phyloP scores from a whole-genome alignment of 2,329 filamentous ascomycete genomes.

The Xylariales sp. region DNA sequence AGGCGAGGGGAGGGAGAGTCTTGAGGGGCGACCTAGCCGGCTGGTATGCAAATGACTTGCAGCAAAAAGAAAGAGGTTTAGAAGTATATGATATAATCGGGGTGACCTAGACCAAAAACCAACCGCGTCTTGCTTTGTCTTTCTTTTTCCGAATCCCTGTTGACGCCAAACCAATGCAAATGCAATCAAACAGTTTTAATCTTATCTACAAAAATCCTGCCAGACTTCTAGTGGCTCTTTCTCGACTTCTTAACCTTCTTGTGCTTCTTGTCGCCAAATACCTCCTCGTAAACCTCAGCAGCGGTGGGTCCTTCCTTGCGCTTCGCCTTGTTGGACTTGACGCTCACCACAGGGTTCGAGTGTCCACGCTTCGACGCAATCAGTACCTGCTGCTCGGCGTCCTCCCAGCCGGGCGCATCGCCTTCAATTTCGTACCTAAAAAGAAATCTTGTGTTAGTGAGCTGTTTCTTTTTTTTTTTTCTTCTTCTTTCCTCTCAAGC shows the following conservation, averaged over 20 bases:
- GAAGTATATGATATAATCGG: not conserved
- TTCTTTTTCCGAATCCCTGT: conserved; percentile 5
- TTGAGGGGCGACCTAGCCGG: too few relatives aligned
- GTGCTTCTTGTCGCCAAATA: conserved; percentile 44
- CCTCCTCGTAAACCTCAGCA: conserved; percentile 59
- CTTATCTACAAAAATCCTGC: conserved; percentile 4
- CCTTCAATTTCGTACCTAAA: conserved; percentile 61
- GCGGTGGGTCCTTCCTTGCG: conserved; percentile 62
- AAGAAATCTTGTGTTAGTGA: conserved; percentile 8
- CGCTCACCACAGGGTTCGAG: conserved; percentile 65
- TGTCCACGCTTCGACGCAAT: conserved; percentile 51
- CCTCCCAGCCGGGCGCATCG: conserved; percentile 58
- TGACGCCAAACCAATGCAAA: conserved; percentile 9
- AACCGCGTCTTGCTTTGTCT: too few relatives aligned
- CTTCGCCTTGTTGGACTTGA: conserved; percentile 75
- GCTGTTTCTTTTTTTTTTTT: too few relatives aligned
- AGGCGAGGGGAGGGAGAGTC: too few relatives aligned
- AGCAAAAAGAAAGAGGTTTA: not conserved
- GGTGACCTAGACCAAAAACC: not conserved
- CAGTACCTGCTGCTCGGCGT: conserved; percentile 71
- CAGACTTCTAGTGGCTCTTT: conserved; percentile 28
- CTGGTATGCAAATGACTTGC: too few relatives aligned
- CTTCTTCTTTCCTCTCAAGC: too few relatives aligned
- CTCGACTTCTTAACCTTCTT: conserved; percentile 50
- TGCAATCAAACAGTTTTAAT: too few relatives aligned